Evolutionary conservation across 495 filamentous ascomycete genomes (phyloP).

Genomic region (Lineolata rhizophorae): DNA sequence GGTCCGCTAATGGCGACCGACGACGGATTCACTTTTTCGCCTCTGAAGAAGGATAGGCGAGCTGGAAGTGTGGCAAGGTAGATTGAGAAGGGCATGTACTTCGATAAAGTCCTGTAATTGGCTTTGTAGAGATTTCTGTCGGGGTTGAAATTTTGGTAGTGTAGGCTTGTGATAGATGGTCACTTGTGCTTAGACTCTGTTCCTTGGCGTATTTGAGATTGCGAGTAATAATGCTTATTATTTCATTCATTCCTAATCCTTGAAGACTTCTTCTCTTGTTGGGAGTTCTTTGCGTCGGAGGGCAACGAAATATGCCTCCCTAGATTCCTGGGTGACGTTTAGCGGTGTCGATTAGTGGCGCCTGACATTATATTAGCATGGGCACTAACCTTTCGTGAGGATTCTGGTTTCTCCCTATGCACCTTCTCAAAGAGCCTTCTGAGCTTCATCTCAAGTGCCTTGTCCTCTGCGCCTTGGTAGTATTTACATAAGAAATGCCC

Average conservation of each 20-base stretch:
- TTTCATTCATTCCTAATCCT: too few relatives aligned
- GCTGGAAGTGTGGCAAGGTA: not conserved
- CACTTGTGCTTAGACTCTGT: too few relatives aligned
- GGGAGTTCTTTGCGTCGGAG: constrained; percentile 32
- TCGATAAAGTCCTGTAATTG: too few relatives aligned
- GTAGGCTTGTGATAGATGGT: too few relatives aligned
- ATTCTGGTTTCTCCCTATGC: constrained; percentile 67
- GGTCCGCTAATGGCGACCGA: constrained; percentile 19
- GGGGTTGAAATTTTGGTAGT: too few relatives aligned
- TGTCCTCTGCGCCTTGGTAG: constrained; percentile 78
- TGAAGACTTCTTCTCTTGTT: constrained; percentile 18
- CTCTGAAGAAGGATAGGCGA: constrained; percentile 59
- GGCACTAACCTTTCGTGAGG: constrained; percentile 56
- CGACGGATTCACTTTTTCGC: constrained; percentile 39
- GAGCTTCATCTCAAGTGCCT: constrained; percentile 45
- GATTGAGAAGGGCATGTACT: too few relatives aligned
- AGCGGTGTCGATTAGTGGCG: constrained; percentile 5
- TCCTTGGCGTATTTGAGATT: too few relatives aligned
- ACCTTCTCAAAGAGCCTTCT: constrained; percentile 58
- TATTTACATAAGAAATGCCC: constrained; percentile 96
- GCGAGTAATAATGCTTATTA: too few relatives aligned
- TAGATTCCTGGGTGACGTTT: constrained; percentile 46
- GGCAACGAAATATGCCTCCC: constrained; percentile 71
- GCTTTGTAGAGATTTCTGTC: too few relatives aligned
- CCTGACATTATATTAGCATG: not conserved